phyloP scores from a whole-genome alignment of 2,329 filamentous ascomycete species.

The Lachnellula arida region DNA sequence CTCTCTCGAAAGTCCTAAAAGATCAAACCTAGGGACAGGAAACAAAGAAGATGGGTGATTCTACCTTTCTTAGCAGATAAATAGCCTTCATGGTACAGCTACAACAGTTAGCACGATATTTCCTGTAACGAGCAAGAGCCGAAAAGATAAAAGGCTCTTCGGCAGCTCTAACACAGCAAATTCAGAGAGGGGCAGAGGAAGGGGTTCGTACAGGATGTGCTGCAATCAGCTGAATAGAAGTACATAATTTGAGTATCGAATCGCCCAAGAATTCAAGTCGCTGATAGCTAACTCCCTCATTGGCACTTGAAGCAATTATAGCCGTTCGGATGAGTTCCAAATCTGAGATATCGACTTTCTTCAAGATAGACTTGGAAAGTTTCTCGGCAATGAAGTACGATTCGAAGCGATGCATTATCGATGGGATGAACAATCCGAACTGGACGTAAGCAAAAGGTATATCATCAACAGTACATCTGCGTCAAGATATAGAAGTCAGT shows the following conservation, averaged over 20 bases:
- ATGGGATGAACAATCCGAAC: constrained; percentile 63
- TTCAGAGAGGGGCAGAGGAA: no score
- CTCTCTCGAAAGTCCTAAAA: no score
- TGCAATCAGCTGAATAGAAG: constrained; percentile 59
- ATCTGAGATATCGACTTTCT: constrained; percentile 48
- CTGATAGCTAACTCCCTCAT: constrained; percentile 67
- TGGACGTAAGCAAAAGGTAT: constrained; percentile 36
- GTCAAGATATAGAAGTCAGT: no score
- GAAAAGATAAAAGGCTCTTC: no score
- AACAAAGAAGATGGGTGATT: no score
- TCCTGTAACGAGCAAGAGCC: no score
- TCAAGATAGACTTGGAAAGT: constrained; percentile 52
- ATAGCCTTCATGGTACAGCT: constrained; percentile 68
- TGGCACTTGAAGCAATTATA: constrained; percentile 61
- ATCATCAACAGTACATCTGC: constrained; percentile 45
- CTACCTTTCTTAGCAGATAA: constrained; percentile 57
- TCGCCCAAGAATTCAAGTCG: constrained; percentile 85
- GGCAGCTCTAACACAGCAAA: no score
- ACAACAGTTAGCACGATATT: no score
- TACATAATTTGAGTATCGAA: constrained; percentile 70
- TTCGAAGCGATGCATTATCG: constrained; percentile 66
- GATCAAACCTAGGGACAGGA: no score
- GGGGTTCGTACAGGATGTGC: constrained; percentile 39
- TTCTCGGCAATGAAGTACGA: constrained; percentile 56
- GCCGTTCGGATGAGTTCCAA: constrained; percentile 59